Evolutionary conservation across 2,329 filamentous ascomycete genomes (phyloP).

Genomic region (Calonectria hongkongensis): DNA sequence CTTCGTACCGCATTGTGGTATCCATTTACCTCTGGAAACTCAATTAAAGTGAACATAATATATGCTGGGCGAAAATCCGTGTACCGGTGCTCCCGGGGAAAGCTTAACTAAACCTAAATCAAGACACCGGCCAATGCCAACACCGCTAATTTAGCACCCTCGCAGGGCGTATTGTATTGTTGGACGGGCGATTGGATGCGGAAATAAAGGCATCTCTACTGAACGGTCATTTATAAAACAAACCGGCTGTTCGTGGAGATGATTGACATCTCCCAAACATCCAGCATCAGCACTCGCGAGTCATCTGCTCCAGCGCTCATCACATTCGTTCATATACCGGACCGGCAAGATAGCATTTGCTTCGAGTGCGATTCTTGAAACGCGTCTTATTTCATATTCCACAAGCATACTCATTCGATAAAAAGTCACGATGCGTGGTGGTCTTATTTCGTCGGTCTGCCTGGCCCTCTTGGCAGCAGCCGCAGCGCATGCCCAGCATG

Average conservation of each 20-base stretch:
- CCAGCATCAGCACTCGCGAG: neutral
- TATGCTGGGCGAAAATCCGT: neutral
- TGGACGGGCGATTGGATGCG: no score
- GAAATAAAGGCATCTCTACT: neutral
- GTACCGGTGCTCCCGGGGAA: neutral
- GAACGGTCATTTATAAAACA: neutral
- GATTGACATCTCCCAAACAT: neutral
- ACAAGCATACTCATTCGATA: no score
- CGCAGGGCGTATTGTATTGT: no score
- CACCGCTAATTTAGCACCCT: neutral
- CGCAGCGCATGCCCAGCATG: neutral
- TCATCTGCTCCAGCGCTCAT: neutral
- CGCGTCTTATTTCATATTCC: no score
- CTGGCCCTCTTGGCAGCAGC: neutral
- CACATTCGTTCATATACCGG: neutral
- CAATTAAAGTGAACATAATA: constrained; percentile 1
- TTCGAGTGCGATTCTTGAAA: no score
- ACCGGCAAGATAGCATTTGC: no score
- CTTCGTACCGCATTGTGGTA: neutral
- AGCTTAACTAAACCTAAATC: neutral
- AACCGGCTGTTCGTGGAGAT: neutral
- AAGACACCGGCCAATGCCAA: constrained; percentile 1
- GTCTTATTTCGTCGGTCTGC: neutral
- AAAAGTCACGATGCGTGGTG: constrained; percentile 6
- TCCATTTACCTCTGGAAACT: constrained; percentile 3